Evolutionary conservation across 768 basidiomycete genomes (phyloP), one percentile per base, ranked within the genome.

Genomic region (Boletus sp.): DNA sequence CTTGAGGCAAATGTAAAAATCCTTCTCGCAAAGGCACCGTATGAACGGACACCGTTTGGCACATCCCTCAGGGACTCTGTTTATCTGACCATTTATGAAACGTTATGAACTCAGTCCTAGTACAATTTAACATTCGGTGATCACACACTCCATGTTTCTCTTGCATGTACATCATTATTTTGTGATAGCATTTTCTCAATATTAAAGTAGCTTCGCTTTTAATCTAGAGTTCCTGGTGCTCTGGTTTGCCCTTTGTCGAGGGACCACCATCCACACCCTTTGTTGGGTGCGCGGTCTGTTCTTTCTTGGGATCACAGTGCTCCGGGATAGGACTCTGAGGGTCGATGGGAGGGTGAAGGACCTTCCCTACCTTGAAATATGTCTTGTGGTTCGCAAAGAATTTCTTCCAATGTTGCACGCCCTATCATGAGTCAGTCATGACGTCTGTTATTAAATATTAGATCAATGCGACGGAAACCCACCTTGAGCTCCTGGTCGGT

Each of bases 371-470:
- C 64, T 86, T 86, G 50, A 64, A 62, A 69, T 98, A 98, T 56
- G 83, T 80, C 63, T 89, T 84, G 70, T 93, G 89, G 9, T 90
- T 82, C 1, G 77, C 72, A 64, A 94, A 98, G 76, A 95, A 98
- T 29, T 80, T 77, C 73, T 93, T 95, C 95, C 95, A 98, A 60
- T 94, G 85, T 44, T 81, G 70, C 19, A 97, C 74, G 56, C 89
- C 75, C 92, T 96, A 52, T 48, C 40, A 39, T 34, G 39, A 33
- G 19, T 54, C 44, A 47, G 44, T 25, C 5, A 39, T 35, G 27
- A 37, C 39, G 10, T 35, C 34, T 4, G 15, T 41, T 10, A 27
- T 32, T 21, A 37, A n/a, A 51, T 10, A 27, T 32, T 21, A 37
- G 19, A 51, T 45, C n/a, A 39, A 53, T 47, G 25, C 11, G 21